Base-by-base conservation (phyloP, 176 grass and related monocot species). In the Panicum miliaceum region DNA sequence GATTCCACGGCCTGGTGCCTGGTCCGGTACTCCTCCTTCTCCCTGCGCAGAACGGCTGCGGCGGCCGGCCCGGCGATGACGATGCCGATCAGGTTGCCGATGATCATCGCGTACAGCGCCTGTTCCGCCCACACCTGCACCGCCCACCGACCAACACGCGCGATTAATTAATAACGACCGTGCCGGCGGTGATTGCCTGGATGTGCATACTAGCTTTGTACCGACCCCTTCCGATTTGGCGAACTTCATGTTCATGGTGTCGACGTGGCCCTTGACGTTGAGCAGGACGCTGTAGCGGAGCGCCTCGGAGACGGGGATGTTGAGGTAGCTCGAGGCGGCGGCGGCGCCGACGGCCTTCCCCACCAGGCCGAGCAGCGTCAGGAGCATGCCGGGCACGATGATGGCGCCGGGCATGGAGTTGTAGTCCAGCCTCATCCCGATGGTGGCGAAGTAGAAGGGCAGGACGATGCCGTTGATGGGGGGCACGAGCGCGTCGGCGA, bases 231-330 rank as follows among this genome's bases (percentile, higher is more conserved):
- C 88, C 10, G 78, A 71, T 41, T 82, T 85, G 20, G 83, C 88
- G 43, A 89, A 89, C 56, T 90, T 85, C 83, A 90, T 90, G 88
- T 90, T 90, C 83, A 90, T 90, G 64, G 83, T 86, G 78, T 90
- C 88, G 19, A 90, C 88, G 64, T 90, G 88, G 0, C 88, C 88
- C 71, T 90, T 90, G 14, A 77, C 78, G 36, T 89, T 89, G 64
- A 89, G 88, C 8, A 89, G 83, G 9, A 89, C 54, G 36, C 88
- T 70, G 64, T 86, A 90, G 34, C 88, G 88, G 41, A 90, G 78
- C 14, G 88, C 88, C 14, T 90, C 83, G 45, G 83, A 46, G 43
- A 86, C 20, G 5, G 83, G 88, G 78, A 90, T 90, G 71, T 64
- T 19, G 78, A 90, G 78, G 83, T 82, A 82, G 0, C 53, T 3